A percentile compares a stretch with the other conserved stretches of the same genome.
Conservation (phyloP, 441 rosid genomes). For the Populus hybrid region DNA sequence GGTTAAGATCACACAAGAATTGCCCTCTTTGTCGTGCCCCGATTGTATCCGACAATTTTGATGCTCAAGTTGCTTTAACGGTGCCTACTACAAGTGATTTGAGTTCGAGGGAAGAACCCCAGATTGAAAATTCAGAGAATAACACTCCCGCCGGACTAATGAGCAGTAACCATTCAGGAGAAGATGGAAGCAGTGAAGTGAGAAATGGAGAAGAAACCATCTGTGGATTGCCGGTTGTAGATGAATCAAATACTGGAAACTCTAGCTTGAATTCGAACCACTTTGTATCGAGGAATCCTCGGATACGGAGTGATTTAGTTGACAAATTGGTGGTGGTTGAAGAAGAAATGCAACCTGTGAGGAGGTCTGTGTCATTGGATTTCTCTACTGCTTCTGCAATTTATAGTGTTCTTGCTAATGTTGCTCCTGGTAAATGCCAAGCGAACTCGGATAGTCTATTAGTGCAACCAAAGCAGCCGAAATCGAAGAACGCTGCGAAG, state of each 20-base stretch:
- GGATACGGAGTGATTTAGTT: slow-evolving; percentile 17
- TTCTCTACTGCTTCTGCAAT: slow-evolving; percentile 38
- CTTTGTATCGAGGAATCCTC: slow-evolving; percentile 1
- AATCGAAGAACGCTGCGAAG: slow-evolving; percentile 17
- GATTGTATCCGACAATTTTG: slow-evolving; percentile 15
- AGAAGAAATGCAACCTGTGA: slow-evolving; percentile 24
- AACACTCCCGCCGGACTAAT: slow-evolving; percentile 1
- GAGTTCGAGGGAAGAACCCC: slow-evolving; percentile 22
- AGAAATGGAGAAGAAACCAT: slow-evolving; percentile 15
- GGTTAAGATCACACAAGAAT: slow-evolving; percentile 74
- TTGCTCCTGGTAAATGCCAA: slow-evolving; percentile 12
- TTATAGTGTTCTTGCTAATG: slow-evolving; percentile 13
- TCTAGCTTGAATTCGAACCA: neutral
- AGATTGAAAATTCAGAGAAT: slow-evolving; percentile 18
- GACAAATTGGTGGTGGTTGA: neutral
- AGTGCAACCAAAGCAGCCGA: slow-evolving; percentile 10
- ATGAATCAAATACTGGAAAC: slow-evolving; percentile 3
- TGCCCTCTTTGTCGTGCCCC: slow-evolving; percentile 87
- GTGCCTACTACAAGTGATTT: slow-evolving; percentile 16
- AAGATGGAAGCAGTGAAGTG: slow-evolving; percentile 18
- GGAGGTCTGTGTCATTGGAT: slow-evolving; percentile 58
- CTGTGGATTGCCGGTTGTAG: neutral
- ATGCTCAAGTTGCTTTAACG: slow-evolving; percentile 8
- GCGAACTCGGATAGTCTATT: slow-evolving; percentile 9
- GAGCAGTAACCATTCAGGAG: slow-evolving; percentile 10